phyloP scores from a whole-genome alignment of 805 yeast genomes.

The Hanseniaspora jakobsenii region DNA sequence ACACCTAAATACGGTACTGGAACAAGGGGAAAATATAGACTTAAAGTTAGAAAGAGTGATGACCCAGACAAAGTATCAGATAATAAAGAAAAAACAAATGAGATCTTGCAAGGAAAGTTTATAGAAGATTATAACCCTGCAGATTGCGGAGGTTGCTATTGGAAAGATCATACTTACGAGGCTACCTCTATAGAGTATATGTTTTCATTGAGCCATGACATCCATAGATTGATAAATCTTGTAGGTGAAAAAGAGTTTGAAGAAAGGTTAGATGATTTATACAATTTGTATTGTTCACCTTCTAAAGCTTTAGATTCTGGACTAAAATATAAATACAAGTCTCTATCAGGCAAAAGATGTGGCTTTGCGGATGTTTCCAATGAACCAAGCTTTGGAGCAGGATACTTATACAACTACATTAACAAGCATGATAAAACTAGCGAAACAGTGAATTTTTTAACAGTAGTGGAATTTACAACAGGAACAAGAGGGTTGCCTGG shows the following conservation, averaged over 20 bases:
- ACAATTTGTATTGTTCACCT: slow-evolving; percentile 23
- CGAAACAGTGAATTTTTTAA: slow-evolving; percentile 26
- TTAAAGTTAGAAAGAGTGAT: neutral
- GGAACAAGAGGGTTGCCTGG: slow-evolving; percentile 30
- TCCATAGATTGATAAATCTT: slow-evolving; percentile 23
- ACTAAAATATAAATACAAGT: neutral
- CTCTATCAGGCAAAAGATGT: neutral
- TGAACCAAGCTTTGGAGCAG: slow-evolving; percentile 31
- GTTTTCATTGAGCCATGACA: slow-evolving; percentile 30
- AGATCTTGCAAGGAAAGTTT: slow-evolving; percentile 28
- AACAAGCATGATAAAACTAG: slow-evolving; percentile 26
- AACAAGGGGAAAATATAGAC: slow-evolving; percentile 8
- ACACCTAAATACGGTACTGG: slow-evolving; percentile 25
- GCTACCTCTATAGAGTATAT: slow-evolving; percentile 30
- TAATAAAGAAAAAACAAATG: too few species aligned
- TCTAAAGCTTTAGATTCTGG: neutral
- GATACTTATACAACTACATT: slow-evolving; percentile 28
- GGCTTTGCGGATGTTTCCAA: slow-evolving; percentile 29
- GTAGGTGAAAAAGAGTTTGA: slow-evolving; percentile 26
- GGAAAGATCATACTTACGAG: slow-evolving; percentile 29
- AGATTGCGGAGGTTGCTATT: slow-evolving; percentile 29
- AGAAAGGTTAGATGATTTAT: slow-evolving; percentile 30
- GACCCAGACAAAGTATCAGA: neutral
- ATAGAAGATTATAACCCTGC: slow-evolving; percentile 26
- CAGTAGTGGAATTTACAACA: slow-evolving; percentile 23